Conservation (phyloP, 352 stramenopile genomes). For the Chrysophaeum taylorii region DNA sequence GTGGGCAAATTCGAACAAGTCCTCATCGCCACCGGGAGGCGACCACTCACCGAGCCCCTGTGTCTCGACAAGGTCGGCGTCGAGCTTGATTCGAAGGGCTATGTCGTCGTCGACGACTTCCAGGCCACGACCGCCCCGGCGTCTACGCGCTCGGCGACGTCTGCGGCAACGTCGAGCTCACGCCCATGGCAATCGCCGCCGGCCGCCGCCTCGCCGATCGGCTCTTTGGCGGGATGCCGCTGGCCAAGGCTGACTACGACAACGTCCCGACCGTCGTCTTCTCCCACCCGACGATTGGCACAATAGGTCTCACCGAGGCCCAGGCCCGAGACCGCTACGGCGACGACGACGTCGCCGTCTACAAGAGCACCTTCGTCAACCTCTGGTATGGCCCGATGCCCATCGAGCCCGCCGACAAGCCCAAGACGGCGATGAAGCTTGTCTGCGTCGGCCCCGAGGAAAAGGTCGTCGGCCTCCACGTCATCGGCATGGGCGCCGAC, state of each 20-base stretch:
- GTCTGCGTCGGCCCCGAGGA: conserved; percentile 57
- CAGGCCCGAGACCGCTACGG: conserved; percentile 70
- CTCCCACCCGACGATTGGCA: conserved; percentile 78
- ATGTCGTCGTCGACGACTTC: conserved; percentile 77
- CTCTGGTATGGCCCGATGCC: conserved; percentile 74
- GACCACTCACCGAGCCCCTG: conserved; percentile 45
- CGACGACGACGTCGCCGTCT: conserved; percentile 82
- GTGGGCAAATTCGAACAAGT: conserved; percentile 59
- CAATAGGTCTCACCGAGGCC: conserved; percentile 77
- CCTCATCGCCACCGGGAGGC: conserved; percentile 54
- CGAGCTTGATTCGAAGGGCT: conserved; percentile 45
- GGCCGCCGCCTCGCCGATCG: conserved; percentile 72
- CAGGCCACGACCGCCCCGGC: conserved; percentile 68
- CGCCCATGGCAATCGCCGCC: conserved; percentile 71
- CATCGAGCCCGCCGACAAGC: conserved; percentile 34
- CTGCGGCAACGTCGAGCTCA: conserved; percentile 68
- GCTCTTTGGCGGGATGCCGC: conserved; percentile 58
- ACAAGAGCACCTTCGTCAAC: conserved; percentile 80
- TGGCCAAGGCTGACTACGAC: conserved; percentile 53
- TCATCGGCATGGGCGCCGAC: conserved; percentile 67
- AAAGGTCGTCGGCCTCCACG: conserved; percentile 71
- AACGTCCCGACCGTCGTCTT: conserved; percentile 83
- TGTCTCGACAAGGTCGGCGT: conserved; percentile 60
- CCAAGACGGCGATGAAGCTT: conserved; percentile 44
- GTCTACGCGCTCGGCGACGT: conserved; percentile 83